Base-by-base conservation (phyloP, 768 basidiomycete genomes). In the Podaxis carcinomalis region DNA sequence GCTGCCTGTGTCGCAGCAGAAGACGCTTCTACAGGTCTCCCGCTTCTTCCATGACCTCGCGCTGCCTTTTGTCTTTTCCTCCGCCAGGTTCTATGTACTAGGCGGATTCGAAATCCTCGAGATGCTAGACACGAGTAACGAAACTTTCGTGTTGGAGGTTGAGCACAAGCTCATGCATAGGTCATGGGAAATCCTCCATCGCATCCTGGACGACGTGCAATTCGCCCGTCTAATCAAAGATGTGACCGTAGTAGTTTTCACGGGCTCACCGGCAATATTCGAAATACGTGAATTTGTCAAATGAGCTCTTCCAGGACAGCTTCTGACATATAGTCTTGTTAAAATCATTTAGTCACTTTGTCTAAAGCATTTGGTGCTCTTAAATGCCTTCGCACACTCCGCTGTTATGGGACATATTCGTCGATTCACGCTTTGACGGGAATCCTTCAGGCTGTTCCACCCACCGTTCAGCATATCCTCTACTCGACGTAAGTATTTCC, bases 151-250 rank as follows among this genome's bases (percentile, higher is more conserved):
- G 16, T 63, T 68, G 13, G 70, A 74, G 50, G 65, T 67, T 11
- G 67, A 74, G 13, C 59, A 62, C 35, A 71, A 67, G 49, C 62
- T 76, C n/a, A 73, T 75, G 67, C 62, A 68, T 59, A 73, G 68
- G 21, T 77, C 77, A 6, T 79, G 75, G 74, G 77, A 76, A 57
- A 67, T 77, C 32, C 72, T 78, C 46, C 69, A 74, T 46, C 72
- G 70, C 53, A 78, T 78, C 50, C 67, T 68, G 53, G 66, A 68
- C 36, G 72, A 75, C 32, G 68, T 70, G 9, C 57, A 57, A 13
- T 78, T 79, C 57, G 77, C 75, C 42, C 68, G 54, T 44, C 67
- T 67, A 1, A 69, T 78, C 27, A 75, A 72, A 64, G 72, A 72
- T 51, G 42, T 79, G n/a, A 75, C 72, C 5, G 67, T 79, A 2